Evolutionary conservation across 805 yeast species (phyloP).

Genomic region (Wickerhamiella bombiphila): DNA sequence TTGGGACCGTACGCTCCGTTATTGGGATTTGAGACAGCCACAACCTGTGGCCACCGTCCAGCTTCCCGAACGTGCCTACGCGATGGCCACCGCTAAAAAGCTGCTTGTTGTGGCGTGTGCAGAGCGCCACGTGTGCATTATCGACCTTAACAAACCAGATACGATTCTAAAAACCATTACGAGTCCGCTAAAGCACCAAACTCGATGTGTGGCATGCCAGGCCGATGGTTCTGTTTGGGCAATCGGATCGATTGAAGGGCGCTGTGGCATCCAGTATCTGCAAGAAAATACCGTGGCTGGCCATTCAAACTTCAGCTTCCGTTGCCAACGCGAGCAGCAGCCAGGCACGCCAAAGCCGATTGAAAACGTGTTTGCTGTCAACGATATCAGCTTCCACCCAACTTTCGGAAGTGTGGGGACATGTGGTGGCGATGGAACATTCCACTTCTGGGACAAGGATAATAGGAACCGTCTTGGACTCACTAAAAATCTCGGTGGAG

Average conservation of each 20-base stretch:
- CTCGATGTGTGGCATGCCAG: constrained; percentile 67
- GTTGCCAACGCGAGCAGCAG: constrained; percentile 69
- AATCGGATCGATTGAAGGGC: constrained; percentile 83
- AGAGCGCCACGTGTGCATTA: constrained; percentile 61
- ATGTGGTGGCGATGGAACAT: constrained; percentile 88
- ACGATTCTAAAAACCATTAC: constrained; percentile 55
- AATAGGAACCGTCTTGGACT: constrained; percentile 75
- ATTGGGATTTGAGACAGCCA: constrained; percentile 81
- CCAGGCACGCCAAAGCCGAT: constrained; percentile 40
- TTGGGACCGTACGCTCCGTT: constrained; percentile 89
- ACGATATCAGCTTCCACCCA: constrained; percentile 77
- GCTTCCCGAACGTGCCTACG: constrained; percentile 80
- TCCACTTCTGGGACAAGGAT: constrained; percentile 93
- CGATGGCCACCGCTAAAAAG: constrained; percentile 72
- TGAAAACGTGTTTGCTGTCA: constrained; percentile 61
- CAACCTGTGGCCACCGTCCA: constrained; percentile 69
- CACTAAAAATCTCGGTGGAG: constrained; percentile 38
- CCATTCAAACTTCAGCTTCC: constrained; percentile 64
- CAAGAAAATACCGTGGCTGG: constrained; percentile 46
- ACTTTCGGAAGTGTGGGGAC: constrained; percentile 81
- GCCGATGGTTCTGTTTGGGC: constrained; percentile 91
- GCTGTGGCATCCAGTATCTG: constrained; percentile 87
- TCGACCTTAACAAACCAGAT: constrained; percentile 68
- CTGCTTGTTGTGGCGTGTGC: constrained; percentile 89
- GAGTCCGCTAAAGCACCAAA: constrained; percentile 83